Evolutionary conservation across 306 rosid genomes (phyloP), one percentile per base, ranked within the genome.

Genomic region (Cyamopsis tetragonoloba): DNA sequence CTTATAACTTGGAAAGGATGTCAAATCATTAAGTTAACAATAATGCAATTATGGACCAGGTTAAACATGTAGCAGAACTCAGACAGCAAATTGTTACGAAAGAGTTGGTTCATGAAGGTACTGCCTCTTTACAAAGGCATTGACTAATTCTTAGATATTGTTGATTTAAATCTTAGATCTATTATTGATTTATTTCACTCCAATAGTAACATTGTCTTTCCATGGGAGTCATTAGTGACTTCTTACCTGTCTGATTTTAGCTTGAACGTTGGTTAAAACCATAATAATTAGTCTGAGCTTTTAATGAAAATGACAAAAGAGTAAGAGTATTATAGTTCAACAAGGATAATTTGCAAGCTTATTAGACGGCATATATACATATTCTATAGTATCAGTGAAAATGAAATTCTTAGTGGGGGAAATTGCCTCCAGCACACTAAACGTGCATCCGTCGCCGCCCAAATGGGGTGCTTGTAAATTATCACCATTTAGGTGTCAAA

Each of bases 101-200:
- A 74, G 96, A 90, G 80, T 78, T 75, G 18, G 61, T 77, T 66
- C 82, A 69, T 66, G 96, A 95, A 86, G 97, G 99, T 95, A 85
- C 61, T 62, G 19, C 20, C 23, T 41, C 42, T 70, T 27, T 49
- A 20, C 62, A 68, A 31, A 62, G 69, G 27, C n/a, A 35, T 32
- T 14, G 60, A 26, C 26, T 19, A 51, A 37, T 62, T 44, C 30
- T 65, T 37, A 41, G 62, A 19, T 55, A 35, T 31, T n/a, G n/a
- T n/a, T n/a, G n/a, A n/a, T n/a, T n/a, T n/a, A n/a, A n/a, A n/a
- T n/a, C n/a, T n/a, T n/a, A n/a, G n/a, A n/a, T n/a, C n/a, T n/a
- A n/a, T n/a, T n/a, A n/a, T n/a, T n/a, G n/a, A n/a, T 54, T 44
- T 38, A 53, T 66, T 71, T 71, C 57, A 32, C 27, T 59, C 30